Conservation (phyloP, 1,284 basidiomycete genomes). For the Leccinum fallax region DNA sequence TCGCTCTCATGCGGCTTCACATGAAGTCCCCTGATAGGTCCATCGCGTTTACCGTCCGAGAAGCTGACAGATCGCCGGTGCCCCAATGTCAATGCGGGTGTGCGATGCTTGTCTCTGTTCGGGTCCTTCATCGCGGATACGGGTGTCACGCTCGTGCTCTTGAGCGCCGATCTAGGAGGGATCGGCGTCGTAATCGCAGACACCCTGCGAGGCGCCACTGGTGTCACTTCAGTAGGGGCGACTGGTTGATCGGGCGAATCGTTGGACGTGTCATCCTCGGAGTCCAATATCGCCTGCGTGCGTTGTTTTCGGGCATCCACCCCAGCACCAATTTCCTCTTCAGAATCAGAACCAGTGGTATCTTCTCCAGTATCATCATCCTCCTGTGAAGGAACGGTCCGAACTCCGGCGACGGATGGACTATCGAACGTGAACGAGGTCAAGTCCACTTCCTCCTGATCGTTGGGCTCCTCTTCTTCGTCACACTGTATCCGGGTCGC, state of each 20-base stretch:
- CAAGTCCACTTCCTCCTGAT: slow-evolving; percentile 65
- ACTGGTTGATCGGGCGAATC: slow-evolving; percentile 10
- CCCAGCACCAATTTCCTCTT: slow-evolving; percentile 36
- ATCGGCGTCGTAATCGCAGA: slow-evolving; percentile 57
- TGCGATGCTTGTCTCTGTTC: slow-evolving; percentile 47
- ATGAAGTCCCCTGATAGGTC: slow-evolving; percentile 73
- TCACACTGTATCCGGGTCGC: slow-evolving; percentile 54
- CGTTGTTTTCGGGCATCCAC: slow-evolving; percentile 4
- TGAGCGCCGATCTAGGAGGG: slow-evolving; percentile 56
- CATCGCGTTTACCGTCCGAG: slow-evolving; percentile 86
- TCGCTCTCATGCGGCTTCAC: slow-evolving; percentile 42
- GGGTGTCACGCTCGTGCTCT: slow-evolving; percentile 34
- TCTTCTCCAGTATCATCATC: slow-evolving; percentile 46
- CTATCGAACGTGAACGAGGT: slow-evolving; percentile 74
- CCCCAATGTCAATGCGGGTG: slow-evolving; percentile 48
- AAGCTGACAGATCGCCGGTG: slow-evolving; percentile 89
- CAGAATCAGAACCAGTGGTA: slow-evolving; percentile 51
- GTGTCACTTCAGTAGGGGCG: slow-evolving; percentile 19
- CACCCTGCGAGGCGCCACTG: slow-evolving; percentile 47
- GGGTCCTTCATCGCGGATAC: slow-evolving; percentile 45
- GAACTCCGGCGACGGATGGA: slow-evolving; percentile 50
- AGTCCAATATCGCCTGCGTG: slow-evolving; percentile 42
- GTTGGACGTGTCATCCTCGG: slow-evolving; percentile 42
- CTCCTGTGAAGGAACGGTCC: slow-evolving; percentile 42
- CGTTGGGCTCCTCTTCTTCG: slow-evolving; percentile 46